Percentiles rank a stretch among this genome's conserved stretches.
Evolutionary conservation across 2,329 filamentous ascomycete genomes (phyloP).

Genomic region (Penicillium sp.): DNA sequence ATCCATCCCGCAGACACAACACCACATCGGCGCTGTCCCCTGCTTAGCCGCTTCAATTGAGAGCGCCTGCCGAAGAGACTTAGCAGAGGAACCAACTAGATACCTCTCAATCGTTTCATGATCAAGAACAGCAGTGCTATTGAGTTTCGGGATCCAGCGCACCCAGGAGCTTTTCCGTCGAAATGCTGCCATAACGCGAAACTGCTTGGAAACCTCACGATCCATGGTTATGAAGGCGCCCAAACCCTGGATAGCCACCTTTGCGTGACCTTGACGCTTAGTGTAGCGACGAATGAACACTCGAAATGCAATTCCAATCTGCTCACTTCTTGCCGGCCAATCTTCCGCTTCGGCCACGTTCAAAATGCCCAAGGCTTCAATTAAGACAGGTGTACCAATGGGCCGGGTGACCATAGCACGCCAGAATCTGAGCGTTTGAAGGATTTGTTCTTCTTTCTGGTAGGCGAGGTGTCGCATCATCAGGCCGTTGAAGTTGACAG

Average conservation of each 20-base stretch:
- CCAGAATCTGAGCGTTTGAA: not conserved
- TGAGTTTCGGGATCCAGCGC: not conserved
- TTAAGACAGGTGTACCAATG: not conserved
- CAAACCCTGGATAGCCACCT: not conserved
- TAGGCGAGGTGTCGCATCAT: constrained; percentile 1
- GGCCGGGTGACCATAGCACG: not conserved
- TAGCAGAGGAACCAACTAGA: not conserved
- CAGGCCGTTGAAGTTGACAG: constrained; percentile 1
- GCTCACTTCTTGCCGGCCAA: constrained; percentile 1
- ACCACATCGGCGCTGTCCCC: not conserved
- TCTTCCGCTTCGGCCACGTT: not conserved
- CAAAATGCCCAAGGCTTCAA: not conserved
- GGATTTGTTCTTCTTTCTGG: not conserved
- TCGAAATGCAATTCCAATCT: constrained; percentile 1
- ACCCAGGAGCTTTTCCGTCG: not conserved
- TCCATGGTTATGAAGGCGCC: not conserved
- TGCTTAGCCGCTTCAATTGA: constrained; percentile 10
- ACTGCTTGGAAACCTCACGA: not conserved
- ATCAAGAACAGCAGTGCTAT: not conserved
- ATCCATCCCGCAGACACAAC: not conserved
- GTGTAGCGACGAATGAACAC: not conserved
- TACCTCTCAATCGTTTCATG: not conserved
- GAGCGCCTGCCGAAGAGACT: not conserved
- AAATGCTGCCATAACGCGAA: constrained; percentile 2
- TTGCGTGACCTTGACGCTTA: not conserved